Evolutionary conservation across 139 green algal species (phyloP).

Genomic region (Chara braunii): DNA sequence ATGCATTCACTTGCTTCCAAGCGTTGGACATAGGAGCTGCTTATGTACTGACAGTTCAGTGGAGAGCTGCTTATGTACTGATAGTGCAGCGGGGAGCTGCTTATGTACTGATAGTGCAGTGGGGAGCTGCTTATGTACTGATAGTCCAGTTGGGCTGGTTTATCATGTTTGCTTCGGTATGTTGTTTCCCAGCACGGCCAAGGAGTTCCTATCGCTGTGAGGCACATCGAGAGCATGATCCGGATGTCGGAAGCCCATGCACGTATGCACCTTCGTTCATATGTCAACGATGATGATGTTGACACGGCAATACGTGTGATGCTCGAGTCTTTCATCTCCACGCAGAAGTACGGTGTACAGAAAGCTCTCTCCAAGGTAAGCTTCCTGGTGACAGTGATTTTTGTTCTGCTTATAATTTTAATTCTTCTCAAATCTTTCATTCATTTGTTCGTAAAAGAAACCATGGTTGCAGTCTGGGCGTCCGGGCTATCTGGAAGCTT

Average conservation of each 20-base stretch:
- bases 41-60: too few relatives aligned
- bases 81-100: too few relatives aligned
- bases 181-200: constrained; percentile 48
- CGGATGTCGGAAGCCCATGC: constrained; percentile 93
- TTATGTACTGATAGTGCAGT: too few relatives aligned
- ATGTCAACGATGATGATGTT: constrained; percentile 58
- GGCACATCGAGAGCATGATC: constrained; percentile 95
- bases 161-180: too few relatives aligned
- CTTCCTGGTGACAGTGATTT: background rate
- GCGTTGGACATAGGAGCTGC: too few relatives aligned
- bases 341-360: constrained; percentile 92
- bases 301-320: constrained; percentile 66
- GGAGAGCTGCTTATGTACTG: too few relatives aligned
- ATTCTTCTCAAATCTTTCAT: background rate
- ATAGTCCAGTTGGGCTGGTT: too few relatives aligned
- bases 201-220: constrained; percentile 91
- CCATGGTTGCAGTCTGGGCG: constrained; percentile 27
- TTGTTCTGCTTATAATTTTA: too few relatives aligned
- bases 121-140: too few relatives aligned
- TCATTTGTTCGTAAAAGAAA: background rate
- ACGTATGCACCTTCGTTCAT: constrained; percentile 85
- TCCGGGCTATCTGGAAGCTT: constrained; percentile 76
- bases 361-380: constrained; percentile 58
- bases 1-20: too few relatives aligned
- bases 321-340: constrained; percentile 89